Evolutionary conservation across 306 rosid species (phyloP).

Genomic region (Leucaena leucocephala): DNA sequence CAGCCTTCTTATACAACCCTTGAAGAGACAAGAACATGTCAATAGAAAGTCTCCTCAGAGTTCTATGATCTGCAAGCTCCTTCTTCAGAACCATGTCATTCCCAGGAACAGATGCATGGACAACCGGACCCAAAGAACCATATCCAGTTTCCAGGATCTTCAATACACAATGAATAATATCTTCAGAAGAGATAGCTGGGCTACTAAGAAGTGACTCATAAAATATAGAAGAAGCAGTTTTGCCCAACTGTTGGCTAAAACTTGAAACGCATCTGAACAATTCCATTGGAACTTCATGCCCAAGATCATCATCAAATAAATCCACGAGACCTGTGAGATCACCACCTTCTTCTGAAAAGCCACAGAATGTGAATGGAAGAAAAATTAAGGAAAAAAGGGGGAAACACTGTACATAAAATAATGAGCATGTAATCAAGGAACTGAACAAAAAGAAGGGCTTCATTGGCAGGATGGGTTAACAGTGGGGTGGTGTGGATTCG

Average conservation of each 20-base stretch:
- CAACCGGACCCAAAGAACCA: conserved; percentile 53
- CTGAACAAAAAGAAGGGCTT: neutral
- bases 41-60: conserved; percentile 73
- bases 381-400: conserved; percentile 5
- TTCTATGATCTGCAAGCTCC: conserved; percentile 66
- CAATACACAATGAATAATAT: conserved; percentile 58
- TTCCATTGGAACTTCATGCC: conserved; percentile 62
- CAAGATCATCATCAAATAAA: conserved; percentile 55
- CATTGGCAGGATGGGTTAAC: neutral
- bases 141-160: conserved; percentile 80
- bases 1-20: conserved; percentile 68
- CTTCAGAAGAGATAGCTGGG: conserved; percentile 63
- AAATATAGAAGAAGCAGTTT: conserved; percentile 72
- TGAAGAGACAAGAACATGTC: conserved; percentile 84
- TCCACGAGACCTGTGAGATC: conserved; percentile 54
- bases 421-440: conserved; percentile 9
- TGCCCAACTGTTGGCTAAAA: conserved; percentile 82
- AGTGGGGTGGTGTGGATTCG: neutral
- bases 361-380: conserved; percentile 40
- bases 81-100: conserved; percentile 54
- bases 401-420: conserved; percentile 14
- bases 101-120: conserved; percentile 50
- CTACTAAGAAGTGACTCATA: conserved; percentile 70
- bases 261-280: conserved; percentile 67
- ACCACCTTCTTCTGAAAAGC: conserved; percentile 66